A percentile compares a stretch with the other conserved stretches of the same genome.
Evolutionary conservation across 1,139 yeast genomes (phyloP).

Genomic region (Protomyces inouyei): DNA sequence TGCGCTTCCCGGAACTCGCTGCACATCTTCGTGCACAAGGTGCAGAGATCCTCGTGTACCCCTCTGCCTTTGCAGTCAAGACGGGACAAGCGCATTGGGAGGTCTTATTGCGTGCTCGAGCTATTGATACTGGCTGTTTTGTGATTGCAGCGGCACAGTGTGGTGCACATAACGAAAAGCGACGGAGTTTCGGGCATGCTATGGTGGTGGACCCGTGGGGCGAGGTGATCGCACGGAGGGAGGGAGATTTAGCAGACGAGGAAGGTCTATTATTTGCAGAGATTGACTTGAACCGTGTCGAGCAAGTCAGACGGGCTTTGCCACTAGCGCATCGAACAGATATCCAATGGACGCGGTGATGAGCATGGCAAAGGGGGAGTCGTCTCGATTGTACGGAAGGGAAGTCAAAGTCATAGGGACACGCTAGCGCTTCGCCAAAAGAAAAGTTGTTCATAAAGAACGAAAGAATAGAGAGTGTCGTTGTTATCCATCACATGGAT

Average conservation of each 20-base stretch:
- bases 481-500: neutral
- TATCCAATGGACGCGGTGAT: neutral
- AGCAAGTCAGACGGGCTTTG: conserved; percentile 36
- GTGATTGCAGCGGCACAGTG: conserved; percentile 90
- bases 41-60: conserved; percentile 72
- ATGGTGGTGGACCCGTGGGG: conserved; percentile 87
- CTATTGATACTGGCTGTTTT: conserved; percentile 78
- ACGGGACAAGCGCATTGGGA: conserved; percentile 95
- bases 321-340: conserved; percentile 7
- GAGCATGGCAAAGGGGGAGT: neutral
- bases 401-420: neutral
- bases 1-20: conserved; percentile 82
- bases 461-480: neutral
- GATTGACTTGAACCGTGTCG: conserved; percentile 52
- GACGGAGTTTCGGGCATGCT: conserved; percentile 75
- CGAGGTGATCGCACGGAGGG: conserved; percentile 57
- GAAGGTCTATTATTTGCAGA: conserved; percentile 67
- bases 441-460: neutral
- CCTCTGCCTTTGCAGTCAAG: conserved; percentile 86
- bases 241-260: conserved; percentile 44
- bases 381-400: neutral
- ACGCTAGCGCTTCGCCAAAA: neutral
- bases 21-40: conserved; percentile 61
- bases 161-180: conserved; percentile 60
- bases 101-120: conserved; percentile 69